phyloP scores from a whole-genome alignment of 148 eudicot species.

The Nepenthes gracilis region DNA sequence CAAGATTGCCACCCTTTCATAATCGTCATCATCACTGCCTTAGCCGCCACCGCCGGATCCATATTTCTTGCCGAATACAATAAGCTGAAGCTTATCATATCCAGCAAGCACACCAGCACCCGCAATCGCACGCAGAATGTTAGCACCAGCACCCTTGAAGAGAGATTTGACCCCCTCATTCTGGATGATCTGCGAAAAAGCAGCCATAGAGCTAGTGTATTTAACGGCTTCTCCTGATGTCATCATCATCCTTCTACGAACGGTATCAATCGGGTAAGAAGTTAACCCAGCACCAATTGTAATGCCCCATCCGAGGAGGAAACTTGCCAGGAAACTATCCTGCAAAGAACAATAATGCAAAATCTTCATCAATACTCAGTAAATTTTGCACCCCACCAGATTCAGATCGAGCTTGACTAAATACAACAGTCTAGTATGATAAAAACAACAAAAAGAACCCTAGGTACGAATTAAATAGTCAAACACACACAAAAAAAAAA shows the following conservation, averaged over 20 bases:
- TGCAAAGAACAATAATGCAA: neutral
- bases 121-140: slow-evolving; percentile 10
- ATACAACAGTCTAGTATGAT: too few relatives aligned
- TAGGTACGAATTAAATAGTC: too few relatives aligned
- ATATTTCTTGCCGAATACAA: slow-evolving; percentile 7
- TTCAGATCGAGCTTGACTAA: too few relatives aligned
- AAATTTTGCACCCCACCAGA: too few relatives aligned
- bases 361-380: too few relatives aligned
- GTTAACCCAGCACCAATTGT: too few relatives aligned
- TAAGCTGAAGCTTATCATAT: slow-evolving; percentile 20
- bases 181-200: slow-evolving; percentile 18
- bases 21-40: too few relatives aligned
- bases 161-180: slow-evolving; percentile 24
- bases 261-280: too few relatives aligned
- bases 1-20: too few relatives aligned
- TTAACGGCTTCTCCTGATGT: slow-evolving; percentile 28
- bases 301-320: too few relatives aligned
- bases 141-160: neutral
- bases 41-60: slow-evolving; percentile 3
- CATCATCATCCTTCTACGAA: slow-evolving; percentile 10
- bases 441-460: too few relatives aligned
- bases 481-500: too few relatives aligned
- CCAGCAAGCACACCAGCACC: slow-evolving; percentile 16
- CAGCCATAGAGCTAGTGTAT: slow-evolving; percentile 24
- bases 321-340: slow-evolving; percentile 9